phyloP scores from a whole-genome alignment of 1,284 basidiomycete genomes.

The Rhodotorula sp. region DNA sequence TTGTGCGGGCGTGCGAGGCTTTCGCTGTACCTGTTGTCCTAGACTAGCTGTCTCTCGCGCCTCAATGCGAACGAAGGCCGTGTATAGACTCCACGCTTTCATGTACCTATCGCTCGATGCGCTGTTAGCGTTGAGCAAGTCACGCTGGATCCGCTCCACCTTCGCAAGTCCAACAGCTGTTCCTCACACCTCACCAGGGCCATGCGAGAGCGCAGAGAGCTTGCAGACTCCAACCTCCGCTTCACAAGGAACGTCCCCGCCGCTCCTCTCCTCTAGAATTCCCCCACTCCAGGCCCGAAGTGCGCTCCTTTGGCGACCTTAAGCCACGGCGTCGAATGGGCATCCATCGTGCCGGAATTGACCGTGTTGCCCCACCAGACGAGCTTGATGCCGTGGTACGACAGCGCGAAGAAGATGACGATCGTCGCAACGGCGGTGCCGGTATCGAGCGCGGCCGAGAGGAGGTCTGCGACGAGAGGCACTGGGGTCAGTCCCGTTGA shows the following conservation, averaged over 20 bases:
- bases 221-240: too few species aligned
- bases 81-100: background rate
- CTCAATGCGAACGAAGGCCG: background rate
- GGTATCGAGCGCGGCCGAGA: slow-evolving; percentile 55
- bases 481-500: background rate
- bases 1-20: too few species aligned
- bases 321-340: slow-evolving; percentile 28
- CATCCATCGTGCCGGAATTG: slow-evolving; percentile 50
- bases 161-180: too few species aligned
- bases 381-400: slow-evolving; percentile 62
- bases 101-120: too few species aligned
- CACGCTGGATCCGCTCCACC: too few species aligned
- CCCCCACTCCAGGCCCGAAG: slow-evolving; percentile 6
- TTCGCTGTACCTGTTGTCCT: background rate
- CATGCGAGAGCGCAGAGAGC: too few species aligned
- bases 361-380: slow-evolving; percentile 88
- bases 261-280: background rate
- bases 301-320: background rate
- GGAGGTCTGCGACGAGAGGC: slow-evolving; percentile 52
- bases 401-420: slow-evolving; percentile 79
- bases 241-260: too few species aligned
- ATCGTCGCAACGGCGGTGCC: slow-evolving; percentile 70
- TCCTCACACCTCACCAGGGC: too few species aligned
- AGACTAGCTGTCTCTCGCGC: background rate
- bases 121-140: too few species aligned